Conservation (phyloP, 2,329 filamentous ascomycete genomes). For the Aureobasidium subglaciale region DNA sequence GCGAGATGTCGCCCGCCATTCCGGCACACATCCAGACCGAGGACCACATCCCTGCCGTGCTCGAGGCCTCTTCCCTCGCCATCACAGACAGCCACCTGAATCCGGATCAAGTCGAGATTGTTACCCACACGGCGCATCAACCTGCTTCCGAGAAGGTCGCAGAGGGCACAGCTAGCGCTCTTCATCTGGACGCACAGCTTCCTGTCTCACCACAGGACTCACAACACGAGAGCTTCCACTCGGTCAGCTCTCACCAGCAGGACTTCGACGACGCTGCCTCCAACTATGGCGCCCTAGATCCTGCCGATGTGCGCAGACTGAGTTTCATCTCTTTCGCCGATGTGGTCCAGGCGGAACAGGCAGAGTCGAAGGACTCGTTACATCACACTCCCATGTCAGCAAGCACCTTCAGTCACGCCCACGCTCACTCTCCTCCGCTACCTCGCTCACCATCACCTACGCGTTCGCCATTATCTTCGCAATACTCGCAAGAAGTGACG, state of each 20-base stretch:
- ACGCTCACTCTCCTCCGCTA: slow-evolving; percentile 16
- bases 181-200: slow-evolving; percentile 16
- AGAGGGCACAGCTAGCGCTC: slow-evolving; percentile 19
- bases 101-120: slow-evolving; percentile 85
- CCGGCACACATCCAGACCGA: slow-evolving; percentile 90
- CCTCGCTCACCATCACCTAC: slow-evolving; percentile 70
- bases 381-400: slow-evolving; percentile 62
- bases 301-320: slow-evolving; percentile 69
- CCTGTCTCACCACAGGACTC: slow-evolving; percentile 17
- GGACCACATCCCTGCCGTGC: slow-evolving; percentile 83
- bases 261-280: slow-evolving; percentile 55
- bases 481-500: slow-evolving; percentile 61
- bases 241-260: not conserved
- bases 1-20: slow-evolving; percentile 74
- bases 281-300: slow-evolving; percentile 72
- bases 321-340: slow-evolving; percentile 97
- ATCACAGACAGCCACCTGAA: slow-evolving; percentile 82
- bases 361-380: slow-evolving; percentile 49
- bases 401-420: slow-evolving; percentile 37
- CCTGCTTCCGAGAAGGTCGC: slow-evolving; percentile 62
- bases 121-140: slow-evolving; percentile 79
- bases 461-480: slow-evolving; percentile 51
- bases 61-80: slow-evolving; percentile 84
- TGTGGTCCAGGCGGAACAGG: slow-evolving; percentile 78
- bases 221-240: slow-evolving; percentile 16